Percentiles rank a stretch among this genome's conserved stretches.
Conservation (phyloP, 2,329 filamentous ascomycete species). For the Hymenoscyphus infarciens region DNA sequence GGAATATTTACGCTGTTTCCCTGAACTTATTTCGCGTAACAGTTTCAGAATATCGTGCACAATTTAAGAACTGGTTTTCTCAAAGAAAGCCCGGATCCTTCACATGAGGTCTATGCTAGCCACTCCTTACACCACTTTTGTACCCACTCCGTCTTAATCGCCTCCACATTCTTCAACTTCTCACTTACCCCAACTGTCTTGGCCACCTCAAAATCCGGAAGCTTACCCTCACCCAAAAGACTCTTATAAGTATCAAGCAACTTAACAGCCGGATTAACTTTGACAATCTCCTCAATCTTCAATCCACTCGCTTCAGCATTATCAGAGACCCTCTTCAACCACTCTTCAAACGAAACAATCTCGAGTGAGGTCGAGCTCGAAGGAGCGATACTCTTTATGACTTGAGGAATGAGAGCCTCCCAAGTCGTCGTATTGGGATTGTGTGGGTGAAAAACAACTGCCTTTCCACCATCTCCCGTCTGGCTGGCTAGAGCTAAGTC, state of each 20-base stretch:
- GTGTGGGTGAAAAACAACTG: neutral
- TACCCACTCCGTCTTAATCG: neutral
- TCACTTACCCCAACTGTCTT: neutral
- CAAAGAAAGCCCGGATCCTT: too few relatives aligned
- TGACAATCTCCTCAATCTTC: neutral
- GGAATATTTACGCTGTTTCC: too few relatives aligned
- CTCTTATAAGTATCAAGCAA: constrained; percentile 1
- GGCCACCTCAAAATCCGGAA: neutral
- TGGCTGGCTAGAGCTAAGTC: neutral
- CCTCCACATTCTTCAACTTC: neutral
- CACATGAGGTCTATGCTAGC: neutral
- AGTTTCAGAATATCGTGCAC: too few relatives aligned
- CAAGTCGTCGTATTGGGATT: neutral
- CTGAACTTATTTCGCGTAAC: too few relatives aligned
- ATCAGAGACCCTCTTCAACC: neutral
- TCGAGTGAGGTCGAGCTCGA: neutral
- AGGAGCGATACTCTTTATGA: neutral
- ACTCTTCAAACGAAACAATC: neutral
- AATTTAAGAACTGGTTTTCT: too few relatives aligned
- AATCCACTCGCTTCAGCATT: neutral
- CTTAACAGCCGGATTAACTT: neutral
- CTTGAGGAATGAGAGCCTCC: neutral
- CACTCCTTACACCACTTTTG: neutral
- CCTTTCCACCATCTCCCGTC: neutral
- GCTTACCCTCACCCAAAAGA: neutral